A percentile compares a stretch with the other conserved stretches of the same genome.
These are phyloP conservation scores for Punica granatum DNA, from an alignment of 345 rosid genomes.

Conservation along the genomic window DNA sequence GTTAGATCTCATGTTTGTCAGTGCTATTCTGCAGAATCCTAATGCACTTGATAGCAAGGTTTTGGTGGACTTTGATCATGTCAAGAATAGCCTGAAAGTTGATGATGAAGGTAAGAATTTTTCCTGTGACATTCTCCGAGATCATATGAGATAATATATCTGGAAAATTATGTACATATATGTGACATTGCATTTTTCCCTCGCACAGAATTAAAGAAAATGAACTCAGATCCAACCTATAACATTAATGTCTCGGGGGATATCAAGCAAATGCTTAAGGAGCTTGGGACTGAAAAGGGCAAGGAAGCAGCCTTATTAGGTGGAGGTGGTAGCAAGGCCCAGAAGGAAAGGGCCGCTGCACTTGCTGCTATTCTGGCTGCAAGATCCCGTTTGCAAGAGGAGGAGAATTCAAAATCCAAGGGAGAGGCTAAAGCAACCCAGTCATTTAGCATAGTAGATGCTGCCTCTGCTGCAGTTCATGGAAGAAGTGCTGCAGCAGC, in stretches of 20 bases:
- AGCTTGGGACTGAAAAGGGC: constrained; percentile 90
- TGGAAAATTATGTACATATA: background rate
- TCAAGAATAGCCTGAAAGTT: constrained; percentile 59
- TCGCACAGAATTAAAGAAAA: constrained; percentile 44
- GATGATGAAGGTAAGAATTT: constrained; percentile 71
- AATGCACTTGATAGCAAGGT: constrained; percentile 58
- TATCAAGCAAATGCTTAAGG: constrained; percentile 80
- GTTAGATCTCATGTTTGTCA: constrained; percentile 4
- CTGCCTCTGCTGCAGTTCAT: constrained; percentile 91
- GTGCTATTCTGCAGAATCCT: constrained; percentile 53
- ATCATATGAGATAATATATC: background rate
- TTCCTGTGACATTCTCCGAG: background rate
- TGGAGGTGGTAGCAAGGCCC: constrained; percentile 94
- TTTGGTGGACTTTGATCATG: constrained; percentile 83
- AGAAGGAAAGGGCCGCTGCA: constrained; percentile 91
- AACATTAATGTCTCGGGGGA: constrained; percentile 74
- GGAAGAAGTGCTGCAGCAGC: constrained; percentile 97
- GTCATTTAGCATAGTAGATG: constrained; percentile 80
- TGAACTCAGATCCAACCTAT: constrained; percentile 66
- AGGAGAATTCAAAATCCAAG: constrained; percentile 41
- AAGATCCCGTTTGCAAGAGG: constrained; percentile 64
- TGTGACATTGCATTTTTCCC: constrained; percentile 1
- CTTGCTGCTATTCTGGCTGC: constrained; percentile 78
- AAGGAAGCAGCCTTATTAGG: constrained; percentile 78
- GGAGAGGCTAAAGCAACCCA: constrained; percentile 40